Conservation (phyloP, 306 rosid species). For the Rosa multiflora region DNA sequence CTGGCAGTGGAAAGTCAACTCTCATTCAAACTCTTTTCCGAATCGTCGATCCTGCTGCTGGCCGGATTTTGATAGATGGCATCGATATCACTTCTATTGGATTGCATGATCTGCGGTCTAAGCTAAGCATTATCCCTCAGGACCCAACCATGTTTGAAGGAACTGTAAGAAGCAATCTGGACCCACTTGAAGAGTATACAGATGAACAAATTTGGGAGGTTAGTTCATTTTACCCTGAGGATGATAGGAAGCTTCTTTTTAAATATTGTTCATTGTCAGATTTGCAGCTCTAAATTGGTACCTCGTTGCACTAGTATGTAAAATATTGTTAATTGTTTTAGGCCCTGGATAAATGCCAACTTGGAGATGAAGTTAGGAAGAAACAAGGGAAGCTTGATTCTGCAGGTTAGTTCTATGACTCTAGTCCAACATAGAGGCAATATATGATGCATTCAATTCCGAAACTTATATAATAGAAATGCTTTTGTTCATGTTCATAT, state of each 20-base stretch:
- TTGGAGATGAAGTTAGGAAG: constrained; percentile 78
- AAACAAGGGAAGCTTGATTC: constrained; percentile 86
- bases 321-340: constrained; percentile 19
- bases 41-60: constrained; percentile 56
- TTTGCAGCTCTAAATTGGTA: background rate
- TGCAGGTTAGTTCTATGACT: constrained; percentile 40
- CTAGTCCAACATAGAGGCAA: constrained; percentile 15
- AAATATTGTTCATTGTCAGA: background rate
- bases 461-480: background rate
- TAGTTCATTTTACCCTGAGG: constrained; percentile 16
- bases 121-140: constrained; percentile 87
- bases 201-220: constrained; percentile 93
- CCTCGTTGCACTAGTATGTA: background rate
- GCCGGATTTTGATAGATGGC: constrained; percentile 59
- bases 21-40: constrained; percentile 79
- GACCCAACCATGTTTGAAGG: constrained; percentile 99
- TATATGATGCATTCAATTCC: background rate
- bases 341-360: constrained; percentile 92
- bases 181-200: constrained; percentile 76
- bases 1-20: constrained; percentile 86
- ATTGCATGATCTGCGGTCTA: constrained; percentile 75
- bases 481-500: constrained; percentile 16
- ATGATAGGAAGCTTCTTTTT: background rate
- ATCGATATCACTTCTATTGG: constrained; percentile 64
- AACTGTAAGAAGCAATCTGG: constrained; percentile 76